Conservation (phyloP, 2,329 filamentous ascomycete species). For the Eutypella sp. region DNA sequence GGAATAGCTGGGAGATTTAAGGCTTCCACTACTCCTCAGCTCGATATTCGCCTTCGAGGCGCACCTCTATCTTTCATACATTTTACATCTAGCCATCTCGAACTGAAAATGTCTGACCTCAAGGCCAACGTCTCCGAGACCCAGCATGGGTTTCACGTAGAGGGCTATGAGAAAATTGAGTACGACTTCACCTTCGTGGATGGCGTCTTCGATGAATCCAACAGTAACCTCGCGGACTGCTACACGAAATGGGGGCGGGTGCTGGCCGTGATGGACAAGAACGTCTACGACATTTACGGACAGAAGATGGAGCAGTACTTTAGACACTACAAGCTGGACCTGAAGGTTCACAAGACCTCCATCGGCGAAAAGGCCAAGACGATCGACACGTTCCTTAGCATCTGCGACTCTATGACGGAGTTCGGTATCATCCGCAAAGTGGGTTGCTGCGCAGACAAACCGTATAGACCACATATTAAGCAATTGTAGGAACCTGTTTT, state of each 20-base stretch:
- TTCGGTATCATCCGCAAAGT: slow-evolving; percentile 65
- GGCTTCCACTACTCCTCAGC: neutral
- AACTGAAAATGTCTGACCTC: slow-evolving; percentile 59
- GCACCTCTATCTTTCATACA: neutral
- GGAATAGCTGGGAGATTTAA: neutral
- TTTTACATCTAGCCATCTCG: slow-evolving; percentile 2
- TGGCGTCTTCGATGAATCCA: slow-evolving; percentile 57
- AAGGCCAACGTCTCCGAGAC: slow-evolving; percentile 62
- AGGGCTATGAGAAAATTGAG: slow-evolving; percentile 71
- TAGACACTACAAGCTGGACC: slow-evolving; percentile 54
- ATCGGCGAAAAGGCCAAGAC: slow-evolving; percentile 73
- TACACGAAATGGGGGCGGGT: slow-evolving; percentile 62
- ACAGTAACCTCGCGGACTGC: slow-evolving; percentile 57
- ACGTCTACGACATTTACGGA: slow-evolving; percentile 66
- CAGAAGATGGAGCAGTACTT: slow-evolving; percentile 63
- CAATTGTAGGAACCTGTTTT: slow-evolving; percentile 53
- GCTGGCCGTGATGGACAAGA: slow-evolving; percentile 65
- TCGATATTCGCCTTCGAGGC: neutral
- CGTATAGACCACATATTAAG: slow-evolving; percentile 4
- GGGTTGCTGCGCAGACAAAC: slow-evolving; percentile 3
- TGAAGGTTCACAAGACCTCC: slow-evolving; percentile 66
- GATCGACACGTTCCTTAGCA: slow-evolving; percentile 62
- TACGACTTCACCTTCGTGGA: slow-evolving; percentile 73
- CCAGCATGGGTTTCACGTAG: slow-evolving; percentile 61
- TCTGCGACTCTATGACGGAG: slow-evolving; percentile 69